Conservation (phyloP, 495 filamentous ascomycete species). For the Entonaema liquescens region DNA sequence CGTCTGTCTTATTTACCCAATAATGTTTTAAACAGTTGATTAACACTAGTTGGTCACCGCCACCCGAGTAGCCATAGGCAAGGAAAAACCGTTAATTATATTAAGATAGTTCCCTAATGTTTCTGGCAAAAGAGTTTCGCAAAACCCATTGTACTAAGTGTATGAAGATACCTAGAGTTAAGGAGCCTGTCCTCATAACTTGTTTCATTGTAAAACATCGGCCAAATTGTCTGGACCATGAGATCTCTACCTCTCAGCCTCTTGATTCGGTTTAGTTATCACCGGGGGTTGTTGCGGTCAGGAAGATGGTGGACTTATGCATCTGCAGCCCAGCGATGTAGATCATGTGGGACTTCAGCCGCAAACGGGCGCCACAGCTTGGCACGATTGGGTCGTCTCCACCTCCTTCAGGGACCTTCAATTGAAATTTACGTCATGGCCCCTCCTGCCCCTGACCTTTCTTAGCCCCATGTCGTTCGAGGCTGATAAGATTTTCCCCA, state of each 20-base stretch:
- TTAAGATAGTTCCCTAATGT: no score
- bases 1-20: no score
- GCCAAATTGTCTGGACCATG: not conserved
- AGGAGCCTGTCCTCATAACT: no score
- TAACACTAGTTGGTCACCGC: no score
- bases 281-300: not conserved
- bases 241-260: not conserved
- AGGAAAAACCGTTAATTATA: no score
- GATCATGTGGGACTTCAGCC: conserved; percentile 20
- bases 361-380: conserved; percentile 27
- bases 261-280: no score
- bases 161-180: no score
- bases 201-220: no score
- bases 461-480: conserved; percentile 14
- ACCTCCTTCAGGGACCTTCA: conserved; percentile 1
- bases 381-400: conserved; percentile 4
- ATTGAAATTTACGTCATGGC: conserved; percentile 27
- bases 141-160: no score
- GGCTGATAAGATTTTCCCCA: conserved; percentile 18
- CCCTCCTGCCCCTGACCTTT: conserved; percentile 19
- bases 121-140: no score
- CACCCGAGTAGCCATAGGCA: no score
- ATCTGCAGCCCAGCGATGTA: not conserved
- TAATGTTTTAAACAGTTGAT: no score
- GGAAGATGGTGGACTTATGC: not conserved